Evolutionary conservation across 805 yeast genomes (phyloP).

Genomic region (Saccharomycopsis vini): DNA sequence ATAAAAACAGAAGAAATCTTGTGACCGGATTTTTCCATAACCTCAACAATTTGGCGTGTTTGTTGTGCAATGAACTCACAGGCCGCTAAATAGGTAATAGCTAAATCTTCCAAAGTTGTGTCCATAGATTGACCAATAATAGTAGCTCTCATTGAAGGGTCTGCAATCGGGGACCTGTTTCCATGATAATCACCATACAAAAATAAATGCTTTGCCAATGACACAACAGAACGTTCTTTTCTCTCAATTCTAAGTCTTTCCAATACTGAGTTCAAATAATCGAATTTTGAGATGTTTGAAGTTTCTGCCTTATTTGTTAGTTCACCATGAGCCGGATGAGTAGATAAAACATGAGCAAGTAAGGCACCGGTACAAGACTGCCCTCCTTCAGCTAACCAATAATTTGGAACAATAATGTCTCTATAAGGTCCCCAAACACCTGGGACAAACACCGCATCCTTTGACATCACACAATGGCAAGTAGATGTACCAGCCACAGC

Average conservation of each 20-base stretch:
- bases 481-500: slow-evolving; percentile 99
- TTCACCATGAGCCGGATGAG: slow-evolving; percentile 82
- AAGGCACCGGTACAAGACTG: slow-evolving; percentile 96
- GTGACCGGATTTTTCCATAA: slow-evolving; percentile 78
- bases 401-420: slow-evolving; percentile 82
- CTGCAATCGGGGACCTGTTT: slow-evolving; percentile 96
- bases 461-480: slow-evolving; percentile 84
- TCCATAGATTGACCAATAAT: slow-evolving; percentile 94
- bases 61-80: slow-evolving; percentile 97
- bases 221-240: slow-evolving; percentile 61
- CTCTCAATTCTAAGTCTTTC: slow-evolving; percentile 53
- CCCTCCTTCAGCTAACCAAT: slow-evolving; percentile 99
- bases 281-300: slow-evolving; percentile 68
- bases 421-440: slow-evolving; percentile 99
- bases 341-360: slow-evolving; percentile 74
- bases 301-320: slow-evolving; percentile 59
- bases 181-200: slow-evolving; percentile 97
- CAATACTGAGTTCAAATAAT: slow-evolving; percentile 65
- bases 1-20: slow-evolving; percentile 65
- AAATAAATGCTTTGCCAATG: slow-evolving; percentile 75
- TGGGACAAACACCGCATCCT: slow-evolving; percentile 77
- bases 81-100: slow-evolving; percentile 81
- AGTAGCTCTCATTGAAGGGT: slow-evolving; percentile 84
- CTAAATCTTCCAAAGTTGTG: slow-evolving; percentile 71
- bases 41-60: slow-evolving; percentile 88